phyloP scores from a whole-genome alignment of 176 grass and related monocot genomes.

The Pharus latifolius region DNA sequence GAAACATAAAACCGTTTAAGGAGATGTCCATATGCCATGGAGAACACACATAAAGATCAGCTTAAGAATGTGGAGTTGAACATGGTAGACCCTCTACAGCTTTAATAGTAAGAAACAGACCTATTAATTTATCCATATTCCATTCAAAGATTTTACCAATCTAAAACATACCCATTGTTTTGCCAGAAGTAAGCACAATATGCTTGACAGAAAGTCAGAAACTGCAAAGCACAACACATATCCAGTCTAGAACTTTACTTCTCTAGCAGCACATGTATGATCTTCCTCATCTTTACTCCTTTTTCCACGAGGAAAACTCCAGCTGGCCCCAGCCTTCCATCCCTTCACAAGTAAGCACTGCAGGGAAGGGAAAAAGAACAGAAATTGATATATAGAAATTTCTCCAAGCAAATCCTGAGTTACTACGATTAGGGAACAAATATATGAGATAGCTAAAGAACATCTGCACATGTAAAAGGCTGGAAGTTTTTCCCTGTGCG shows the following conservation, averaged over 20 bases:
- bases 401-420: background rate
- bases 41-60: background rate
- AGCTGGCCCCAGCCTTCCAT: constrained; percentile 86
- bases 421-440: background rate
- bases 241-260: constrained; percentile 47
- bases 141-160: background rate
- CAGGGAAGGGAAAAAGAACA: background rate
- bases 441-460: too few relatives aligned
- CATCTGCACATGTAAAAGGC: too few relatives aligned
- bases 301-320: constrained; percentile 99
- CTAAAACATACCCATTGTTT: background rate
- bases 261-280: constrained; percentile 80
- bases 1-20: background rate
- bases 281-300: constrained; percentile 97
- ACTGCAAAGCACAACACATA: background rate
- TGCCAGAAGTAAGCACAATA: background rate
- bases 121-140: background rate
- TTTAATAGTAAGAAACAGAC: background rate
- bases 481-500: background rate
- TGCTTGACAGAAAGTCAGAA: background rate
- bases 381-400: background rate
- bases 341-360: constrained; percentile 98
- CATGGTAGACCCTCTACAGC: background rate
- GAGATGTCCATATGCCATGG: background rate
- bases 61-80: background rate